phyloP scores from a whole-genome alignment of 108 stramenopile species.

The Pseudonitzschia multistriata region DNA sequence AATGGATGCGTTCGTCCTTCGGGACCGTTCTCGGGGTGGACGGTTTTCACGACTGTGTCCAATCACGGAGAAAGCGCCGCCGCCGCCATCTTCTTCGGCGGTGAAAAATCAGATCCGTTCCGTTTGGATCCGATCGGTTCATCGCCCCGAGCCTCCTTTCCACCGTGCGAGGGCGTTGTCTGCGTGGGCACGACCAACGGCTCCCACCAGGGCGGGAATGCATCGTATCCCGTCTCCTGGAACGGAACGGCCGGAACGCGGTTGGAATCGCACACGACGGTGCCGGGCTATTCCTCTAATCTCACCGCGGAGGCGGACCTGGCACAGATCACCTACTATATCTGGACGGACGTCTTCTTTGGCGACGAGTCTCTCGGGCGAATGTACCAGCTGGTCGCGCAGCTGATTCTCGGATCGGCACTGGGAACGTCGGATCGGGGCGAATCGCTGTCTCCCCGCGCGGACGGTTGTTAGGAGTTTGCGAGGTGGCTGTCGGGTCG shows the following conservation, averaged over 20 bases:
- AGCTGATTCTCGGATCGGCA: slow-evolving; percentile 16
- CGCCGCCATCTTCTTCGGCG: background rate
- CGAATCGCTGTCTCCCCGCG: too few relatives aligned
- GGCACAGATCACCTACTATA: slow-evolving; percentile 19
- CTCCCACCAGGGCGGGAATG: slow-evolving; percentile 22
- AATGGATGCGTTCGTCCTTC: background rate
- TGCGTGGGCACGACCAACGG: slow-evolving; percentile 28
- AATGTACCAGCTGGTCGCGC: slow-evolving; percentile 28
- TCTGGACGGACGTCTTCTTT: slow-evolving; percentile 33
- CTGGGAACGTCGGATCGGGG: slow-evolving; percentile 5
- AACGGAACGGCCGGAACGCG: slow-evolving; percentile 14
- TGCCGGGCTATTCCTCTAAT: background rate
- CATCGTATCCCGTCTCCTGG: slow-evolving; percentile 24
- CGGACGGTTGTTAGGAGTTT: too few relatives aligned
- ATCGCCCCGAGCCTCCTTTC: background rate
- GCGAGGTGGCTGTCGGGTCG: too few relatives aligned
- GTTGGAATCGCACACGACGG: slow-evolving; percentile 15
- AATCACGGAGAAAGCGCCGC: background rate
- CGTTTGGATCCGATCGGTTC: background rate
- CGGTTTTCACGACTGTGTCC: background rate
- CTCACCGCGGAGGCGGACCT: background rate
- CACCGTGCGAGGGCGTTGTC: slow-evolving; percentile 15
- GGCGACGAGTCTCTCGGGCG: slow-evolving; percentile 17
- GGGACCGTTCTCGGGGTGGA: background rate
- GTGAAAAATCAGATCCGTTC: too few relatives aligned